These are phyloP conservation scores for Phyllostachys edulis DNA, from an alignment of 176 grass and related monocot species.

Conservation along the genomic window DNA sequence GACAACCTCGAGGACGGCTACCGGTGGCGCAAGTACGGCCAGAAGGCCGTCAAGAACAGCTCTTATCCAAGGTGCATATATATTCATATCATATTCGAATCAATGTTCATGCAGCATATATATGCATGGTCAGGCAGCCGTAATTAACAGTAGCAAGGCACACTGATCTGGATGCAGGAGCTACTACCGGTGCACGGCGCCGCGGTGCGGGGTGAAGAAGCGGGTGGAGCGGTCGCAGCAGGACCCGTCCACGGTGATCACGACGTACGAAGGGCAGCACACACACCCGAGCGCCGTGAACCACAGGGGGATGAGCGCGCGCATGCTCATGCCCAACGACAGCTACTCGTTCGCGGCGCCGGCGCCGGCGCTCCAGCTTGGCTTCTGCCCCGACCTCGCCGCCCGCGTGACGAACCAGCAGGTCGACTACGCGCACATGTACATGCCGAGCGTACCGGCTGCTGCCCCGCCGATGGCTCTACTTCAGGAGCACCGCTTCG, in stretches of 20 bases:
- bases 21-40: constrained; percentile 96
- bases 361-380: not conserved
- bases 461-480: not conserved
- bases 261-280: constrained; percentile 87
- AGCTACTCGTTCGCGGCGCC: not conserved
- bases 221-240: constrained; percentile 69
- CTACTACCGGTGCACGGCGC: constrained; percentile 85
- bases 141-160: not conserved
- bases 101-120: not conserved
- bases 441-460: constrained; percentile 7
- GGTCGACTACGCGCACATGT: constrained; percentile 31
- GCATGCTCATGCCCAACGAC: not conserved
- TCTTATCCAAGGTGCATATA: constrained; percentile 59
- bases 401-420: not conserved
- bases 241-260: constrained; percentile 69
- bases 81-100: no score
- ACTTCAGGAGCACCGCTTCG: constrained; percentile 1
- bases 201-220: constrained; percentile 82
- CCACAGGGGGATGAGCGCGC: constrained; percentile 1
- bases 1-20: constrained; percentile 95
- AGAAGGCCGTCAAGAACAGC: constrained; percentile 96
- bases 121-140: not conserved
- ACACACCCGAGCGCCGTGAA: constrained; percentile 48
- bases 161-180: constrained; percentile 49
- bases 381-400: not conserved